phyloP scores from a whole-genome alignment of 2,329 filamentous ascomycete genomes.

The Penicillium concentricum region DNA sequence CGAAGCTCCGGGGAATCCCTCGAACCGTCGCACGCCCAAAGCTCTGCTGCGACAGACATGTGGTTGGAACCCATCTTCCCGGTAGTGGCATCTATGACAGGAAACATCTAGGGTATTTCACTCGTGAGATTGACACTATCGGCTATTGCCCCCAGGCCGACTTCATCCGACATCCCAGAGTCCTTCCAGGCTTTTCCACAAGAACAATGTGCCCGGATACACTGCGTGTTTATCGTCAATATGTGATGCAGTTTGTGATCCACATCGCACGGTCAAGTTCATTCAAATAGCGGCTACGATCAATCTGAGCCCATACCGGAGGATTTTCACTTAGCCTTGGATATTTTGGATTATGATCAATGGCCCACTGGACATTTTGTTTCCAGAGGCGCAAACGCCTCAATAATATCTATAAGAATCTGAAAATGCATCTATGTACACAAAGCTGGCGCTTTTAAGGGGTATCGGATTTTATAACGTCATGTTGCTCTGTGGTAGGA shows the following conservation, averaged over 20 bases:
- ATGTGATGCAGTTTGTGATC: not conserved
- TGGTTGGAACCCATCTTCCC: not conserved
- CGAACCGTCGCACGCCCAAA: not conserved
- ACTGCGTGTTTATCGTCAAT: not conserved
- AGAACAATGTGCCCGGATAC: not conserved
- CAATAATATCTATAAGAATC: constrained; percentile 1
- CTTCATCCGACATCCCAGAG: not conserved
- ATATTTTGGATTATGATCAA: not conserved
- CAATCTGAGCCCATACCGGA: not conserved
- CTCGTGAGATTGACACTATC: not conserved
- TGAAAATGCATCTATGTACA: constrained; percentile 6
- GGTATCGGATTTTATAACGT: constrained; percentile 6
- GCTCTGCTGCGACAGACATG: not conserved
- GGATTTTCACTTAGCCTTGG: not conserved
- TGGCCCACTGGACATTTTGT: not conserved
- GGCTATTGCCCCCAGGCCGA: not conserved
- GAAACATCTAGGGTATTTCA: not conserved
- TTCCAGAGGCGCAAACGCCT: not conserved
- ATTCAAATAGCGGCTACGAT: not conserved
- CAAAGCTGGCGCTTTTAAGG: not conserved
- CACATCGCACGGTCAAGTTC: not conserved
- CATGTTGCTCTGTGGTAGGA: not conserved
- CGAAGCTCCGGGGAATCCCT: not conserved
- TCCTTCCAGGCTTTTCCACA: not conserved
- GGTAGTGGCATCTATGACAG: constrained; percentile 1